Evolutionary conservation across 2,329 filamentous ascomycete species (phyloP).

Genomic region (Scedosporium boydii): DNA sequence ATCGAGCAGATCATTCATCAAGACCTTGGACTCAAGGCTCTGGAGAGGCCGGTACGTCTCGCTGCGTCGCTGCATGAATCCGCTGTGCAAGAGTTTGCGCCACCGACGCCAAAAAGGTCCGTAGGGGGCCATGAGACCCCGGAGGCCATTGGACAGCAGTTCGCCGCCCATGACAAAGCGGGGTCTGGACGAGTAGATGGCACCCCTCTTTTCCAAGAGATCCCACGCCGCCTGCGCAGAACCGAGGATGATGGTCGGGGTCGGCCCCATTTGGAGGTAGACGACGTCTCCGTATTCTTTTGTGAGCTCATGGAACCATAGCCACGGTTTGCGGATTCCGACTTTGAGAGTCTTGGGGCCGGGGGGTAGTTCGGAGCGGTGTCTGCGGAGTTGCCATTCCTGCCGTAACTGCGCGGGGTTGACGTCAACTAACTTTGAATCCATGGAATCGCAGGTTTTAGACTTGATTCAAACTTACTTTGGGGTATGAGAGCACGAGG

Average conservation of each 20-base stretch:
- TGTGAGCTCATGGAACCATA: slow-evolving; percentile 30
- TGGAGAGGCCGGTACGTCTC: slow-evolving; percentile 31
- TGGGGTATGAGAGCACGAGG: slow-evolving; percentile 17
- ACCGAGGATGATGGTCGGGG: slow-evolving; percentile 30
- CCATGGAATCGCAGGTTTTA: not conserved
- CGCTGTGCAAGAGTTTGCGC: slow-evolving; percentile 31
- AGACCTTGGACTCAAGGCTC: slow-evolving; percentile 28
- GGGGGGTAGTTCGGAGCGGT: slow-evolving; percentile 27
- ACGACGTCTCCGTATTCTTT: slow-evolving; percentile 30
- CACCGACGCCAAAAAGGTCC: slow-evolving; percentile 30
- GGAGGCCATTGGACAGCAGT: slow-evolving; percentile 28
- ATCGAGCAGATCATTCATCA: slow-evolving; percentile 27
- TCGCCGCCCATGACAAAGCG: slow-evolving; percentile 36
- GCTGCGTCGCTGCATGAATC: slow-evolving; percentile 33
- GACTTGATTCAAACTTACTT: slow-evolving; percentile 11
- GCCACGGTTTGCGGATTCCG: slow-evolving; percentile 29
- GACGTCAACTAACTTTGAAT: not conserved
- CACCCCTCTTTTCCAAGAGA: slow-evolving; percentile 31
- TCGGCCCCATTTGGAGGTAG: slow-evolving; percentile 31
- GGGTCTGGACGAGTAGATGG: slow-evolving; percentile 33
- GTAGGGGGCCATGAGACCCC: slow-evolving; percentile 34
- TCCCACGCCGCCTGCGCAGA: slow-evolving; percentile 33
- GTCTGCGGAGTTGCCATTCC: slow-evolving; percentile 27
- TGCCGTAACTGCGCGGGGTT: slow-evolving; percentile 19
- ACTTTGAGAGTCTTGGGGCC: slow-evolving; percentile 26